Conservation (phyloP, 2,329 filamentous ascomycete species). For the Aspergillus uvarum region DNA sequence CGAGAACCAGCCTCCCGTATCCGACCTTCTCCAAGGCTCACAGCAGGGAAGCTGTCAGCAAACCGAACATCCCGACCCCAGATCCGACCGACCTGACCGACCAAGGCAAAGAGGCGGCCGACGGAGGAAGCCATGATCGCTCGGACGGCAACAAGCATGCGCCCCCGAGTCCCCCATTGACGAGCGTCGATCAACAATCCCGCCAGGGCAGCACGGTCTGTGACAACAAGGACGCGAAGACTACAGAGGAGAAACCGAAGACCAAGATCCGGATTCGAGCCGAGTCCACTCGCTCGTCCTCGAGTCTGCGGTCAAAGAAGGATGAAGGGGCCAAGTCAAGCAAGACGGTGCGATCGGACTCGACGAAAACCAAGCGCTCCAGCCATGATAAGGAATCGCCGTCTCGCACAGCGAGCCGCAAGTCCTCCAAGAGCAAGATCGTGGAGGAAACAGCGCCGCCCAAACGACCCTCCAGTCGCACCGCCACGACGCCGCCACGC, state of each 20-base stretch:
- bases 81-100: constrained; percentile 69
- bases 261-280: constrained; percentile 38
- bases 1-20: constrained; percentile 63
- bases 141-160: constrained; percentile 36
- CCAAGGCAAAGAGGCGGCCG: constrained; percentile 42
- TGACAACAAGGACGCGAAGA: constrained; percentile 31
- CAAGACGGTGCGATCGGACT: constrained; percentile 39
- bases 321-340: constrained; percentile 39
- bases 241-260: constrained; percentile 37
- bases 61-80: constrained; percentile 59
- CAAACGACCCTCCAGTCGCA: constrained; percentile 33
- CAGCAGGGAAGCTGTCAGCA: constrained; percentile 77
- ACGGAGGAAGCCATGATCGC: constrained; percentile 25
- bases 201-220: constrained; percentile 37
- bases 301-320: constrained; percentile 40
- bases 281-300: constrained; percentile 44
- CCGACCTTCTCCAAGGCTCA: constrained; percentile 85
- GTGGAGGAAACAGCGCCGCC: constrained; percentile 34
- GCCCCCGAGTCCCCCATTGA: constrained; percentile 51
- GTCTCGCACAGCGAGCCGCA: constrained; percentile 37
- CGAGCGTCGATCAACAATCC: constrained; percentile 43
- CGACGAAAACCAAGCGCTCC: constrained; percentile 39
- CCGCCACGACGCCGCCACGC: constrained; percentile 33
- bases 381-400: constrained; percentile 35
- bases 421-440: constrained; percentile 35